Base-by-base conservation (phyloP, 495 filamentous ascomycete species). In the Jackrogersella multiformis region DNA sequence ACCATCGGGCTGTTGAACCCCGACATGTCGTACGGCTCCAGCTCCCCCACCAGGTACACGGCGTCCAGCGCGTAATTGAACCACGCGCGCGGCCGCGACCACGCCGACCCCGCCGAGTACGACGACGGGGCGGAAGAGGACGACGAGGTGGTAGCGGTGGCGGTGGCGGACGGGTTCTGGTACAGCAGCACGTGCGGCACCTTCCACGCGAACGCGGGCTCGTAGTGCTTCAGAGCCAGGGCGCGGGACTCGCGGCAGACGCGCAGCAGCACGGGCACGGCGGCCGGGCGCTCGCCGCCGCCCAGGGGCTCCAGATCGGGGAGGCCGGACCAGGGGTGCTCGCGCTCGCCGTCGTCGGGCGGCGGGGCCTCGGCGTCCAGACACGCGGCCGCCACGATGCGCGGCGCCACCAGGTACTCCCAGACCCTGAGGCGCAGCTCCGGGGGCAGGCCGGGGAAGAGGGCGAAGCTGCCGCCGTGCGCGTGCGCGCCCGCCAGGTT, bases 371-470 rank as follows among this genome's bases (percentile, higher is more conserved):
- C 65, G 10, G 69, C 56, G 56, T 73, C 69, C 24, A 78, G 54
- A 63, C 78, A 79, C 26, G 74, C 73, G 20, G 67, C 73, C 2
- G 70, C 53, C 12, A 80, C 62, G 45, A 79, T 68, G 49, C 80
- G 76, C 21, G 80, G 75, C 21, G 74, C 74, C 61, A 83, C 64
- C 34, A 78, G 56, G 45, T 66, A 72, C 60, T 74, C 66, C 79
- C 80, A 83, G 59, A 84, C 77, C 60, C 76, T 75, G 42, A 82
- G 74, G 18, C 82, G 81, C 41, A 84, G 75, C 68, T 84, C 81
- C 23, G 76, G 8, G 6, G 82, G 81, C 4, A 84, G 76, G 6
- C 20, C 9, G 36, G 74, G 12, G 71, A 84, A 84, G 32, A 35
- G 56, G 28, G 53, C 38, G 74, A 83, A 84, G 7, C 35, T 20